These are phyloP conservation scores for Tripterygium wilfordii DNA, from an alignment of 177 flowering plant genomes.

Conservation along the genomic window DNA sequence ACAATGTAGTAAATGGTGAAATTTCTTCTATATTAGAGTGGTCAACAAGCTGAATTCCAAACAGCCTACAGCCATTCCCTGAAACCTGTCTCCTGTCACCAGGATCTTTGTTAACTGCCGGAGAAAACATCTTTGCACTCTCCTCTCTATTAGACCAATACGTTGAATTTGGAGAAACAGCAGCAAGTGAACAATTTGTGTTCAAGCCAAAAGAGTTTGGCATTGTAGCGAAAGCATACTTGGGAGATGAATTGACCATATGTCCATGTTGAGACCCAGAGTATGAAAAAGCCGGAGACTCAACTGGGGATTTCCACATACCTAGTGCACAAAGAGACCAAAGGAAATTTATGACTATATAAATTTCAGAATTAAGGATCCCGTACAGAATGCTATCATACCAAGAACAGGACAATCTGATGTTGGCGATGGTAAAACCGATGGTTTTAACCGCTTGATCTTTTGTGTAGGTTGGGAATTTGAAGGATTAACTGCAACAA, in stretches of 20 bases:
- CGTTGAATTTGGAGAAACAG: slow-evolving; percentile 38
- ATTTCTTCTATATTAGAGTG: slow-evolving; percentile 41
- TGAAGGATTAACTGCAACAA: slow-evolving; percentile 44
- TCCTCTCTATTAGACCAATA: slow-evolving; percentile 47
- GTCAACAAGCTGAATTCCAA: slow-evolving; percentile 76
- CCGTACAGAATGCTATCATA: slow-evolving; percentile 12
- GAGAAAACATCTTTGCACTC: slow-evolving; percentile 34
- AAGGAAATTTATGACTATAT: not conserved
- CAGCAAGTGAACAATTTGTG: slow-evolving; percentile 30
- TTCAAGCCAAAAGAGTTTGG: slow-evolving; percentile 27
- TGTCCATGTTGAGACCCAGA: slow-evolving; percentile 43
- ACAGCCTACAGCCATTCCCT: slow-evolving; percentile 61
- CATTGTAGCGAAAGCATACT: slow-evolving; percentile 36
- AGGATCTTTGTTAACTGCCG: slow-evolving; percentile 30
- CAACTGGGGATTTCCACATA: slow-evolving; percentile 57
- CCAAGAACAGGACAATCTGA: slow-evolving; percentile 51
- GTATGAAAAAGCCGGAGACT: slow-evolving; percentile 42
- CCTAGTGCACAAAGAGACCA: slow-evolving; percentile 31
- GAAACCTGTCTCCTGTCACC: slow-evolving; percentile 53
- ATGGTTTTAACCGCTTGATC: slow-evolving; percentile 70
- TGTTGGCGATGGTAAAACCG: slow-evolving; percentile 53
- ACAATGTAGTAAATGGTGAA: slow-evolving; percentile 18
- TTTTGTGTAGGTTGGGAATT: slow-evolving; percentile 57
- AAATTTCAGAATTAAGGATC: not conserved
- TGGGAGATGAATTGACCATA: slow-evolving; percentile 51